Evolutionary conservation across 306 rosid genomes (phyloP).

Genomic region (Pachyrhizus erosus): DNA sequence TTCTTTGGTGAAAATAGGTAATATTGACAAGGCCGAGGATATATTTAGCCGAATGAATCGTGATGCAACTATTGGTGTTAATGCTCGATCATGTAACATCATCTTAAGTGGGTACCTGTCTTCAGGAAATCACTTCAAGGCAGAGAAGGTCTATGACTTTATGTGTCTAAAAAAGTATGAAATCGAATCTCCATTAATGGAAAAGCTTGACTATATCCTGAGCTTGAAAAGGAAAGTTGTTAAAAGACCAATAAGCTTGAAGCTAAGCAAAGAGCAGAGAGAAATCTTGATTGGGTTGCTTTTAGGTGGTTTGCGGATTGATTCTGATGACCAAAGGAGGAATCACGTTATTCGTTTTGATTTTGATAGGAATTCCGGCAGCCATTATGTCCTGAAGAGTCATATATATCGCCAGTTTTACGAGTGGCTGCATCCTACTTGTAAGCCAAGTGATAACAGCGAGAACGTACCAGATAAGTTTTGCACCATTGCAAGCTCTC

Average conservation of each 20-base stretch:
- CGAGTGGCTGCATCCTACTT: constrained; percentile 92
- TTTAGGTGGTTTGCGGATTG: constrained; percentile 84
- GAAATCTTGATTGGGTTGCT: constrained; percentile 86
- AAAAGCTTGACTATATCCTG: constrained; percentile 74
- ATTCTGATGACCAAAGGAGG: constrained; percentile 75
- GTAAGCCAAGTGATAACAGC: constrained; percentile 57
- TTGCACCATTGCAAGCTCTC: constrained; percentile 71
- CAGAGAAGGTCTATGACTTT: constrained; percentile 73
- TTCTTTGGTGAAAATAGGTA: constrained; percentile 81
- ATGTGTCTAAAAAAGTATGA: constrained; percentile 87
- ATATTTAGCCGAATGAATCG: constrained; percentile 66
- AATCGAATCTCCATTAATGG: constrained; percentile 66
- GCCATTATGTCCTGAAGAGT: constrained; percentile 65
- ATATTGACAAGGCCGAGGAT: constrained; percentile 76
- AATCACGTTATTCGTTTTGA: constrained; percentile 71
- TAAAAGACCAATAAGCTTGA: constrained; percentile 66
- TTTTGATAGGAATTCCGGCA: constrained; percentile 59
- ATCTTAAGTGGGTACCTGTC: constrained; percentile 79
- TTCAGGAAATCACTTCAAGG: constrained; percentile 68
- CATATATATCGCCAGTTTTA: constrained; percentile 72
- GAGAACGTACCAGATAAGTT: constrained; percentile 63
- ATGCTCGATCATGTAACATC: constrained; percentile 82
- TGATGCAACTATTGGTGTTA: constrained; percentile 65
- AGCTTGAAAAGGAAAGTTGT: constrained; percentile 70
- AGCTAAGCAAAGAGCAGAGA: constrained; percentile 85